Percentiles rank a stretch among this genome's conserved stretches.
Evolutionary conservation across 495 filamentous ascomycete species (phyloP).

Genomic region (Annulohypoxylon nitens): DNA sequence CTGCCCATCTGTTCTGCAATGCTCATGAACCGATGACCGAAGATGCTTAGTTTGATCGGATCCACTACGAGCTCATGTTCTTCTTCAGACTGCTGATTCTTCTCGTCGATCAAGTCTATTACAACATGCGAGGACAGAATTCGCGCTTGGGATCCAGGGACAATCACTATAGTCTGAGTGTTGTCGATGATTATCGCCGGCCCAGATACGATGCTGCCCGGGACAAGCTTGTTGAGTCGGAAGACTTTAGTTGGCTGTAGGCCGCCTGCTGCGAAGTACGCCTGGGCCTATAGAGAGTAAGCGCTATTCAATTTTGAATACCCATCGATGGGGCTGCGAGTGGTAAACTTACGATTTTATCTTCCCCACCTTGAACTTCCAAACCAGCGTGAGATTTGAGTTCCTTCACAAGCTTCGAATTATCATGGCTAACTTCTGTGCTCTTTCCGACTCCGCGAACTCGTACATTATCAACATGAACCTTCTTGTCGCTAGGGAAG

Average conservation of each 20-base stretch:
- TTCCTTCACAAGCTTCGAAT: conserved; percentile 68
- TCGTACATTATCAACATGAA: conserved; percentile 87
- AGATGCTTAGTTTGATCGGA: conserved; percentile 94
- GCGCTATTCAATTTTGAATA: conserved; percentile 50
- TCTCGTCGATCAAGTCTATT: conserved; percentile 71
- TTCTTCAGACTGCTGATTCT: conserved; percentile 58
- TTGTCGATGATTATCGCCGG: conserved; percentile 86
- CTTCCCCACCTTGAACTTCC: conserved; percentile 67
- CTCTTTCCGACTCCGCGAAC: conserved; percentile 90
- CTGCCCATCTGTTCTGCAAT: conserved; percentile 99
- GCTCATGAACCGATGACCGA: conserved; percentile 97
- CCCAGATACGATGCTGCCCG: conserved; percentile 75
- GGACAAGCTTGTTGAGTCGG: conserved; percentile 74
- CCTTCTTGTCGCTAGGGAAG: conserved; percentile 42
- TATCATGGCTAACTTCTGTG: conserved; percentile 54
- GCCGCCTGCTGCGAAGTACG: conserved; percentile 74
- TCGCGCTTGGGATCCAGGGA: conserved; percentile 73
- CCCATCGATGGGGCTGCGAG: conserved; percentile 28
- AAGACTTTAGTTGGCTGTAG: conserved; percentile 78
- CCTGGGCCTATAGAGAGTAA: conserved; percentile 57
- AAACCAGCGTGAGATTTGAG: conserved; percentile 62
- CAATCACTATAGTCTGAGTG: conserved; percentile 86
- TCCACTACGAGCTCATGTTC: conserved; percentile 65
- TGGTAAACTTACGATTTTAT: conserved; percentile 75
- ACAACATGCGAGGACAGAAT: conserved; percentile 71